Evolutionary conservation across 2,329 filamentous ascomycete genomes (phyloP).

Genomic region (Coniochaeta sp.): DNA sequence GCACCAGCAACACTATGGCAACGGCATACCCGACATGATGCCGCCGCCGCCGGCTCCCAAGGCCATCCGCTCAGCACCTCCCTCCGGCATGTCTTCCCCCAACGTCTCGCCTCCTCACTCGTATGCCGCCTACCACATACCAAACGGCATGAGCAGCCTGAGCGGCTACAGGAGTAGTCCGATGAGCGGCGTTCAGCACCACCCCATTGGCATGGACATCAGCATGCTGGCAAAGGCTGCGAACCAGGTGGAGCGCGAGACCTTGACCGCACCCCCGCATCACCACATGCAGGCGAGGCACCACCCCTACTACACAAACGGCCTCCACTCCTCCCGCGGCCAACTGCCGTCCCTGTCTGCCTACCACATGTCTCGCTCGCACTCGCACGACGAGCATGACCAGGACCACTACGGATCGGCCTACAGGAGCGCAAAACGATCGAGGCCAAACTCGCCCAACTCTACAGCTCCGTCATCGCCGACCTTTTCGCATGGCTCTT

Average conservation of each 20-base stretch:
- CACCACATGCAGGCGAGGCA: slow-evolving; percentile 40
- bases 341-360: slow-evolving; percentile 71
- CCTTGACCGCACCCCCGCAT: slow-evolving; percentile 29
- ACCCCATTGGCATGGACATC: slow-evolving; percentile 39
- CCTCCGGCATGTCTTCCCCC: slow-evolving; percentile 81
- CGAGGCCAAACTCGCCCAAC: slow-evolving; percentile 86
- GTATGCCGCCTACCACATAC: slow-evolving; percentile 62
- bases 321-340: slow-evolving; percentile 42
- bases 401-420: slow-evolving; percentile 61
- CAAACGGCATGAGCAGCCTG: slow-evolving; percentile 30
- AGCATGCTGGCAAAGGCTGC: slow-evolving; percentile 55
- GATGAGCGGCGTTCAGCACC: slow-evolving; percentile 29
- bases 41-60: slow-evolving; percentile 67
- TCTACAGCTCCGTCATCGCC: slow-evolving; percentile 94
- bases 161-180: slow-evolving; percentile 41
- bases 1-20: slow-evolving; percentile 42
- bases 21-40: slow-evolving; percentile 60
- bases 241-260: slow-evolving; percentile 56
- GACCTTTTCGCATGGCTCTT: slow-evolving; percentile 91
- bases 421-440: slow-evolving; percentile 74
- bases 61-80: slow-evolving; percentile 81
- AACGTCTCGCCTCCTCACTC: slow-evolving; percentile 94
- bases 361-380: slow-evolving; percentile 91
- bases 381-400: slow-evolving; percentile 75
- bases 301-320: slow-evolving; percentile 47